Percentiles rank a stretch among this genome's conserved stretches.
Conservation (phyloP, 495 filamentous ascomycete species). For the Aspergillus sclerotioniger region DNA sequence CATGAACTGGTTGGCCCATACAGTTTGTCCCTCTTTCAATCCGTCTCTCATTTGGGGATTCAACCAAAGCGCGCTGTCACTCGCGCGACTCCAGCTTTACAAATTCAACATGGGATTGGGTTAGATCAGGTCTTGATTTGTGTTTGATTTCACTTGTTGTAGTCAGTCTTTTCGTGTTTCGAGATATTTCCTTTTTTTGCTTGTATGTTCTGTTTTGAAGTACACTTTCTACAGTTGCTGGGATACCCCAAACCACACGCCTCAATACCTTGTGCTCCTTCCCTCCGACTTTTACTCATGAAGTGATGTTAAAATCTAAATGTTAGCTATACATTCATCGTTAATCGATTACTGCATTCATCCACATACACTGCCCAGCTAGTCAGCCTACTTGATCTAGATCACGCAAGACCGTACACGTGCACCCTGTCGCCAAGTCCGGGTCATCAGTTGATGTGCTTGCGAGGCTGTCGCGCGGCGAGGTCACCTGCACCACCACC, state of each 20-base stretch:
- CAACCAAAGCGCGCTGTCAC: neutral
- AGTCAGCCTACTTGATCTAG: neutral
- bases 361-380: neutral
- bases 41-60: neutral
- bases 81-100: neutral
- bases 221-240: slow-evolving; percentile 7
- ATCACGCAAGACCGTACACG: neutral
- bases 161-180: neutral
- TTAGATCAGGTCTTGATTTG: neutral
- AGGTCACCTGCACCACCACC: slow-evolving; percentile 15
- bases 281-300: slow-evolving; percentile 1
- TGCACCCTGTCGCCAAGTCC: neutral
- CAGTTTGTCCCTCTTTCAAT: slow-evolving; percentile 1
- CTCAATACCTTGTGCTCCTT: slow-evolving; percentile 1
- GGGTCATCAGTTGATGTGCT: neutral
- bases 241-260: slow-evolving; percentile 21
- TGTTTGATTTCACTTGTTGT: neutral
- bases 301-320: slow-evolving; percentile 2
- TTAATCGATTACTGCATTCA: neutral
- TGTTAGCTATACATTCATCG: neutral
- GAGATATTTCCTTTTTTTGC: slow-evolving; percentile 3
- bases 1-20: slow-evolving; percentile 17
- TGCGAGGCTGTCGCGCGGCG: slow-evolving; percentile 14
- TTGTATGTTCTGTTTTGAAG: slow-evolving; percentile 2
- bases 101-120: neutral